phyloP scores from a whole-genome alignment of 2,329 filamentous ascomycete species.

The Neocucurbitaria cava region DNA sequence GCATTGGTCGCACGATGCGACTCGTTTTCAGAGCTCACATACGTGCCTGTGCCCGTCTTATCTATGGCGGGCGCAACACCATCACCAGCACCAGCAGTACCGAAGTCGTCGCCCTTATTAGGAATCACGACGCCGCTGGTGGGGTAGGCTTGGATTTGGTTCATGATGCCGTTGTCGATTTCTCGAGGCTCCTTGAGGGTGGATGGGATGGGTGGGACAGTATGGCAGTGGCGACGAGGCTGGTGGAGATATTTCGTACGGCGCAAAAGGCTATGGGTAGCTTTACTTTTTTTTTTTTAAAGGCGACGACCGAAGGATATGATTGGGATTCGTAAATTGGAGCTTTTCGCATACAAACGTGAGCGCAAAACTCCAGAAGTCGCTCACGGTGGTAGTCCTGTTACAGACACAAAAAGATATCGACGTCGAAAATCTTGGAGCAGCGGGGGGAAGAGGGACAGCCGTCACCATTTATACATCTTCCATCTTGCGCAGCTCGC shows the following conservation, averaged over 20 bases:
- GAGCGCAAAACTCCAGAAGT: conserved; percentile 54
- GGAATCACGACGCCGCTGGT: conserved; percentile 15
- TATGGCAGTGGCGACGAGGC: no score
- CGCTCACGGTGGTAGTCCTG: conserved; percentile 39
- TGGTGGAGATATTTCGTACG: background rate
- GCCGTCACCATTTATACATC: conserved; percentile 30
- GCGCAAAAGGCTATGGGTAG: background rate
- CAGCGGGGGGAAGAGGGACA: conserved; percentile 14
- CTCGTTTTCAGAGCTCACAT: conserved; percentile 41
- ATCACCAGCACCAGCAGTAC: conserved; percentile 12
- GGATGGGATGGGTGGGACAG: background rate
- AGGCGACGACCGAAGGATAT: no score
- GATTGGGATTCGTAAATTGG: conserved; percentile 22
- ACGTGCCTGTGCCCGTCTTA: conserved; percentile 25
- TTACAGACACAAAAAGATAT: background rate
- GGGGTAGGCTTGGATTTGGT: conserved; percentile 18
- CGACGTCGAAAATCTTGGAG: conserved; percentile 1
- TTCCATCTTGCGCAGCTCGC: conserved; percentile 1
- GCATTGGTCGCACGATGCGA: conserved; percentile 12
- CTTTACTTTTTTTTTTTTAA: no score
- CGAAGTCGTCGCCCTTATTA: conserved; percentile 28
- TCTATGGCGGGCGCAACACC: no score
- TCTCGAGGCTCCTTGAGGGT: background rate
- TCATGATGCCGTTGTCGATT: conserved; percentile 11
- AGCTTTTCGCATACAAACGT: conserved; percentile 45